Evolutionary conservation across 2,329 filamentous ascomycete species (phyloP), one percentile per base, ranked within the genome.

Genomic region (Chaetomiaceae sp.): DNA sequence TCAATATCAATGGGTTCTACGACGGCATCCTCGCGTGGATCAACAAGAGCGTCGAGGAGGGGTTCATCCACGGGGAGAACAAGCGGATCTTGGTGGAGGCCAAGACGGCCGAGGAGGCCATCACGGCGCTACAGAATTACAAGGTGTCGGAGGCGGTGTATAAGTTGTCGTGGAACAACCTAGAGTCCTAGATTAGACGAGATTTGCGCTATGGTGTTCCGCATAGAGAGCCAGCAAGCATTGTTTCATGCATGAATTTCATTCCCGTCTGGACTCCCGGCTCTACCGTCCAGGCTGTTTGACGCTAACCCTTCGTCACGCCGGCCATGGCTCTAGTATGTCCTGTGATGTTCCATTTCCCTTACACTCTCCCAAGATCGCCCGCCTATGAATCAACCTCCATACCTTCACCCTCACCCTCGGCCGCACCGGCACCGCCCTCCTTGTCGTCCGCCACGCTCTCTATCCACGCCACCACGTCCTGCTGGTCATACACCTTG

Each of bases 1-100:
- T 89, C 62, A 97, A 97, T 69, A 79, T 96, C 23, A 84, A 91
- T 51, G 90, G 91, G 0, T 97, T 95, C 72, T 99, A 91, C 82
- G 87, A 95, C 69, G 91, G 91, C 0, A 74, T 99, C 58, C 70
- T 96, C 54, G 72, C 80, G 47, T 96, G 91, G 92, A 83, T 96
- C 55, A 77, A 80, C 65, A 88, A 82, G 60, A 85, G 88, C 8
- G 86, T 94, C 4, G 74, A 80, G 51, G 80, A 86, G 56, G 89
- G 89, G 1, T 97, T 96, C 66, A 84, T 99, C 45, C 79, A 79
- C 49, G 71, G 75, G 31, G 81, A 75, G 19, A 92, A 91, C 70
- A 82, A 79, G 45, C 75, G 79, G 11, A 97, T 99, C 59, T 72
- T 97, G 62, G 84, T 87, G 1, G 88, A 92, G 66, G 90, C 89